A percentile compares a stretch with the other conserved stretches of the same genome.
Conservation (phyloP, 1,139 yeast species). For the Saccharomyces hybrid region DNA sequence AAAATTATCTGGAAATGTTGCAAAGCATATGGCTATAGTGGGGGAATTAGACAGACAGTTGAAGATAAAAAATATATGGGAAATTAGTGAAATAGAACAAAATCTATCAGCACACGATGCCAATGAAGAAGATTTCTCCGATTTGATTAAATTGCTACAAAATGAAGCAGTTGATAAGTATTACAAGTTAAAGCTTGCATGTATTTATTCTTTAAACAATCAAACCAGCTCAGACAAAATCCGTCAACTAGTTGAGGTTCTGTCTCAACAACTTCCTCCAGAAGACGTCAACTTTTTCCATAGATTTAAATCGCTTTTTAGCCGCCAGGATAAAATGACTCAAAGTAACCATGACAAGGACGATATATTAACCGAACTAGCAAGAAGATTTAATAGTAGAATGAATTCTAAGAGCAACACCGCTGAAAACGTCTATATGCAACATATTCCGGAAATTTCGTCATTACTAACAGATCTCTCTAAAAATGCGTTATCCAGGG, state of each 20-base stretch:
- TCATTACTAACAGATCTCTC: conserved; percentile 42
- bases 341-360: conserved; percentile 11
- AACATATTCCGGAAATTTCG: conserved; percentile 71
- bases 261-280: conserved; percentile 16
- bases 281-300: conserved; percentile 27
- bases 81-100: conserved; percentile 85
- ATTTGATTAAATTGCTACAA: conserved; percentile 39
- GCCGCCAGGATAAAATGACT: conserved; percentile 1
- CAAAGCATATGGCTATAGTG: conserved; percentile 86
- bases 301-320: conserved; percentile 17
- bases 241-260: conserved; percentile 9
- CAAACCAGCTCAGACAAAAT: conserved; percentile 31
- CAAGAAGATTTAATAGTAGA: conserved; percentile 28
- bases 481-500: conserved; percentile 43
- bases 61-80: conserved; percentile 59
- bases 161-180: conserved; percentile 31
- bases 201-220: conserved; percentile 67
- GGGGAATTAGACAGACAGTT: conserved; percentile 75
- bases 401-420: conserved; percentile 17
- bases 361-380: conserved; percentile 30
- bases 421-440: conserved; percentile 53
- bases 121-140: conserved; percentile 44
- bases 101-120: conserved; percentile 62
- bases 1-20: conserved; percentile 78
- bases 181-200: conserved; percentile 52